Conservation (phyloP, 345 rosid species). For the Bretschneidera sinensis region DNA sequence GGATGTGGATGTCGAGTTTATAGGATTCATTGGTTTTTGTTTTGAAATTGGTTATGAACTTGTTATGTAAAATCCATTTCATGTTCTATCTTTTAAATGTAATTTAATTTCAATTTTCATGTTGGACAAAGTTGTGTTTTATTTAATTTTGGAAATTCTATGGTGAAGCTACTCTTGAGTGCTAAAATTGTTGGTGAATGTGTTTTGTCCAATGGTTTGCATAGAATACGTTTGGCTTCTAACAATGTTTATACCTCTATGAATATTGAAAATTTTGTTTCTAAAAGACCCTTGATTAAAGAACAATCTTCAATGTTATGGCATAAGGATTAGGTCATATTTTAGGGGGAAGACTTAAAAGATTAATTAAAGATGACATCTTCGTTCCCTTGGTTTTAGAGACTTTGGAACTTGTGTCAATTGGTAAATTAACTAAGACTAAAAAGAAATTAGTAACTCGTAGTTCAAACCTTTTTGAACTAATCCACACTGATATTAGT, state of each 20-base stretch:
- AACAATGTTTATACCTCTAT: not conserved
- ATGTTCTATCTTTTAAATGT: not conserved
- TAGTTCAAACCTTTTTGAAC: not conserved
- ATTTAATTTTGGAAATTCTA: not conserved
- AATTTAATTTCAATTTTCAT: not conserved
- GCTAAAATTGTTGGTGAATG: too few relatives aligned
- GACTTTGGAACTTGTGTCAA: not conserved
- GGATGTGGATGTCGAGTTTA: not conserved
- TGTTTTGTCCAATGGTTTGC: too few relatives aligned
- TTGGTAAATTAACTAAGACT: not conserved
- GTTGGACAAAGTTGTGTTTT: not conserved
- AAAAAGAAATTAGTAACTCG: not conserved
- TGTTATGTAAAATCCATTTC: not conserved
- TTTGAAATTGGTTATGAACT: not conserved
- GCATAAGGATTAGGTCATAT: not conserved
- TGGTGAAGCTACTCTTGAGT: too few relatives aligned
- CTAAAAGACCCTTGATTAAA: not conserved
- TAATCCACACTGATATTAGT: slow-evolving; percentile 1
- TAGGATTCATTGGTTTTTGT: not conserved
- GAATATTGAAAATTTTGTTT: not conserved
- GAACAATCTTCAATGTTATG: not conserved
- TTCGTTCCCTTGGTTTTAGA: not conserved
- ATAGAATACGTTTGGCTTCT: not conserved
- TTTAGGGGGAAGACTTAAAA: not conserved
- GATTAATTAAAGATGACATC: not conserved